Conservation (phyloP, 345 rosid species). For the Euphorbia lathyris region DNA sequence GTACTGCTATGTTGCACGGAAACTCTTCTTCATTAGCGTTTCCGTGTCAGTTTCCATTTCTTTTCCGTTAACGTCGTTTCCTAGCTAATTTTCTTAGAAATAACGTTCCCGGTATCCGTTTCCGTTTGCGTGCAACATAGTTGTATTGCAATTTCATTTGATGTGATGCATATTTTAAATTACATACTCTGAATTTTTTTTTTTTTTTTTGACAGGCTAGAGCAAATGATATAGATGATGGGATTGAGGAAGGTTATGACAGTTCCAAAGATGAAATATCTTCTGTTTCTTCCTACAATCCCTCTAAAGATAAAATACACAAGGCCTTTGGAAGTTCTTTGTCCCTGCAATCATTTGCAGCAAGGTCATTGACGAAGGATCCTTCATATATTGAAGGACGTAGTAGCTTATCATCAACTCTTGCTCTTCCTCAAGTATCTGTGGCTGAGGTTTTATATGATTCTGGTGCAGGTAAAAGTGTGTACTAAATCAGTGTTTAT, state of each 20-base stretch:
- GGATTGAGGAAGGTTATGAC: slow-evolving; percentile 78
- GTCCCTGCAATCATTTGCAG: slow-evolving; percentile 64
- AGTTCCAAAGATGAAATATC: slow-evolving; percentile 91
- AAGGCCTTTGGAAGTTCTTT: slow-evolving; percentile 72
- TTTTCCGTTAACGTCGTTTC: too few relatives aligned
- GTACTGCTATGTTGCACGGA: too few relatives aligned
- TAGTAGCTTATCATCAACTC: slow-evolving; percentile 57
- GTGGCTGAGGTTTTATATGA: slow-evolving; percentile 68
- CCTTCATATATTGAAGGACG: slow-evolving; percentile 46
- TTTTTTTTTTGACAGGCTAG: slow-evolving; percentile 46
- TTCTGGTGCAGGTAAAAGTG: slow-evolving; percentile 47
- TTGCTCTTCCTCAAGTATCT: slow-evolving; percentile 53
- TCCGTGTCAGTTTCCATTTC: too few relatives aligned
- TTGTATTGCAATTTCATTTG: too few relatives aligned
- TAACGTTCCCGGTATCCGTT: too few relatives aligned
- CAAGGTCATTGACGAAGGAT: slow-evolving; percentile 66
- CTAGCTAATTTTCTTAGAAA: too few relatives aligned
- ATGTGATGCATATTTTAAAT: slow-evolving; percentile 7
- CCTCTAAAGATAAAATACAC: slow-evolving; percentile 53
- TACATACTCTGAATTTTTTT: background rate
- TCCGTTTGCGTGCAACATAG: too few relatives aligned
- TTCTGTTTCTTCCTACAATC: slow-evolving; percentile 81
- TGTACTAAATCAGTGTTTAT: background rate
- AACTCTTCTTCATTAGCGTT: too few relatives aligned
- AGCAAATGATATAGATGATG: slow-evolving; percentile 66